Conservation (phyloP, 2,329 filamentous ascomycete species). For the Fusarium ambrosium region DNA sequence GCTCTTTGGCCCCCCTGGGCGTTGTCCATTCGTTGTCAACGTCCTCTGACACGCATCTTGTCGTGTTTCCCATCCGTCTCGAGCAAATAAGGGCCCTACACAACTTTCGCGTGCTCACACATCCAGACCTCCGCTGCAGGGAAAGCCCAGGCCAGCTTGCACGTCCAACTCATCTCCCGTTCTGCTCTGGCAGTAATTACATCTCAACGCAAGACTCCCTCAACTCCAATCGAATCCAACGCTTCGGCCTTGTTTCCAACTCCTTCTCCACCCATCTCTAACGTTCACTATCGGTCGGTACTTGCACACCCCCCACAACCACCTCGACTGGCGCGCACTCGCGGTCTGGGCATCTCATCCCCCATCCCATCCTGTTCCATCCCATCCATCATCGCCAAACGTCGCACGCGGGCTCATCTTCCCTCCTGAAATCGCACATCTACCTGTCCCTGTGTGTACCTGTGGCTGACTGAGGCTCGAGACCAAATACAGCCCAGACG, state of each 20-base stretch:
- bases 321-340: conserved; percentile 12
- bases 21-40: not conserved
- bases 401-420: not conserved
- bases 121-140: conserved; percentile 17
- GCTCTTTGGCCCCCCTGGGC: not conserved
- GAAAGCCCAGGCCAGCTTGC: conserved; percentile 14
- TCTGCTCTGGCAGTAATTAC: conserved; percentile 8
- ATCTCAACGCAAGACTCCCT: not conserved
- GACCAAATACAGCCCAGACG: conserved; percentile 8
- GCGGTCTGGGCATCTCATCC: conserved; percentile 21
- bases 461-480: conserved; percentile 20
- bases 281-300: conserved; percentile 35
- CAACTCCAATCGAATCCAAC: conserved; percentile 23
- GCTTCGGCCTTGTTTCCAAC: conserved; percentile 21
- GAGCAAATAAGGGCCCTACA: conserved; percentile 24
- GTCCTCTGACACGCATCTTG: conserved; percentile 31
- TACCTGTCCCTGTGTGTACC: not conserved
- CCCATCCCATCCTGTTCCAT: conserved; percentile 8
- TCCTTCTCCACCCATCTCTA: conserved; percentile 36
- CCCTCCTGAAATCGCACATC: conserved; percentile 10
- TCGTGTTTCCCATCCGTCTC: conserved; percentile 36
- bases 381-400: not conserved
- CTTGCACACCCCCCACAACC: conserved; percentile 28
- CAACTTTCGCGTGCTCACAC: not conserved
- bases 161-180: conserved; percentile 34